phyloP scores from a whole-genome alignment of 345 rosid species.

The Eucalyptus erythrocorys region DNA sequence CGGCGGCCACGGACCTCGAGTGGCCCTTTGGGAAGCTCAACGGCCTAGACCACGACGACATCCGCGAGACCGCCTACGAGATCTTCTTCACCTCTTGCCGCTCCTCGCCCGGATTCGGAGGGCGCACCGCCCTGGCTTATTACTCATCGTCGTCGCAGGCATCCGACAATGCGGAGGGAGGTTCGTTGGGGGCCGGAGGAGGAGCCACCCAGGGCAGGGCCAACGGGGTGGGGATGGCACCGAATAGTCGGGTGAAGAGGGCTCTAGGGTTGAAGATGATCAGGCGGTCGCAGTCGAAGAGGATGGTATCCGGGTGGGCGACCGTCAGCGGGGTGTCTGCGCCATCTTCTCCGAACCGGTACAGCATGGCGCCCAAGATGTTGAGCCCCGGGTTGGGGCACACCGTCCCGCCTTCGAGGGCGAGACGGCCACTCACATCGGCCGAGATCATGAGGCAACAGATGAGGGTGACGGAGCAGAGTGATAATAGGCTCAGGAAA shows the following conservation, averaged over 20 bases:
- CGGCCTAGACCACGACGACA: constrained; percentile 46
- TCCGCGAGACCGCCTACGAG: constrained; percentile 82
- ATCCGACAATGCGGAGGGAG: neutral
- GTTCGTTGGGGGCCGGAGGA: constrained; percentile 4
- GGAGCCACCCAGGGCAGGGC: neutral
- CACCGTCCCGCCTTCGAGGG: constrained; percentile 27
- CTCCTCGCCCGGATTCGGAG: constrained; percentile 85
- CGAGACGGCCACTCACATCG: constrained; percentile 76
- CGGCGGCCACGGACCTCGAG: constrained; percentile 24
- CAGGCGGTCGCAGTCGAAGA: constrained; percentile 64
- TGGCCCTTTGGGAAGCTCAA: constrained; percentile 70
- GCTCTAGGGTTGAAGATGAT: constrained; percentile 77
- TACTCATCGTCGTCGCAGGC: neutral
- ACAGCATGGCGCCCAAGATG: neutral
- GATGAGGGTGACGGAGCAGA: constrained; percentile 87
- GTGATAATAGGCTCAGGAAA: constrained; percentile 77
- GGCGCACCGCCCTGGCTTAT: constrained; percentile 48
- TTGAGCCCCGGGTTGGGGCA: constrained; percentile 18
- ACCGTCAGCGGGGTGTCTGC: constrained; percentile 7
- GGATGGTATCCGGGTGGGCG: constrained; percentile 30
- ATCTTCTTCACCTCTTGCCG: constrained; percentile 90
- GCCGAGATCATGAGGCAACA: constrained; percentile 98
- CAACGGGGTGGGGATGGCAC: constrained; percentile 59
- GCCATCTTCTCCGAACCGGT: constrained; percentile 41
- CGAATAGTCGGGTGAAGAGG: constrained; percentile 62